These are phyloP conservation scores for Parmelia sp. DNA, from an alignment of 495 filamentous ascomycete genomes.

Conservation along the genomic window DNA sequence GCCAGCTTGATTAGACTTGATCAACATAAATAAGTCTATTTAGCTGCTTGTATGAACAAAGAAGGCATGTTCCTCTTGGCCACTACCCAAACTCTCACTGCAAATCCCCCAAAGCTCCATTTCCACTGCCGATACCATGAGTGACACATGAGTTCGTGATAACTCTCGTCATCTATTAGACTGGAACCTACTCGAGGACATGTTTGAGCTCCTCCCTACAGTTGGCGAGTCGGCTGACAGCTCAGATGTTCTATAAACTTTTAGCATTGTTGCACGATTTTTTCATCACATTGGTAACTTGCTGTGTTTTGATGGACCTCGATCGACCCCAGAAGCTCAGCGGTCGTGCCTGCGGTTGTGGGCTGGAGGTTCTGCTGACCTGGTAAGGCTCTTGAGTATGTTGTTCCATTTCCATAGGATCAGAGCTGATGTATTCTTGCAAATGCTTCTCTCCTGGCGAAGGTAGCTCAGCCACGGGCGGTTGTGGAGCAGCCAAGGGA, in stretches of 20 bases:
- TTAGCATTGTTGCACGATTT: background rate
- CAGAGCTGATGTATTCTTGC: background rate
- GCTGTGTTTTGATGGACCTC: background rate
- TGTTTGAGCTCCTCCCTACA: background rate
- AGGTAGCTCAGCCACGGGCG: slow-evolving; percentile 8
- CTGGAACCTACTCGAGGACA: background rate
- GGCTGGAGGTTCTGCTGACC: background rate
- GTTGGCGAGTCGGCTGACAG: background rate
- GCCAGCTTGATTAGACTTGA: background rate
- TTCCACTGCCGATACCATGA: background rate
- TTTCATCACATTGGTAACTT: background rate
- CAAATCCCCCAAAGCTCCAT: background rate
- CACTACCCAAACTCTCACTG: background rate
- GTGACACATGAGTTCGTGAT: background rate
- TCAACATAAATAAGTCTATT: background rate
- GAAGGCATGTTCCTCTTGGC: background rate
- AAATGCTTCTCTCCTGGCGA: background rate
- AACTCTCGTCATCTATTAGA: background rate
- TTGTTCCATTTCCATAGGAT: background rate
- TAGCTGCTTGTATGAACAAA: background rate
- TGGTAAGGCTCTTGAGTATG: background rate
- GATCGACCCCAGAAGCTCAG: background rate
- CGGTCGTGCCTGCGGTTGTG: background rate
- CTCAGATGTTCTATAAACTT: background rate
- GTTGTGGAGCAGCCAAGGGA: background rate